These are phyloP conservation scores for Globisporangium rhizosaccharum DNA, from an alignment of 352 stramenopile genomes.

Conservation along the genomic window DNA sequence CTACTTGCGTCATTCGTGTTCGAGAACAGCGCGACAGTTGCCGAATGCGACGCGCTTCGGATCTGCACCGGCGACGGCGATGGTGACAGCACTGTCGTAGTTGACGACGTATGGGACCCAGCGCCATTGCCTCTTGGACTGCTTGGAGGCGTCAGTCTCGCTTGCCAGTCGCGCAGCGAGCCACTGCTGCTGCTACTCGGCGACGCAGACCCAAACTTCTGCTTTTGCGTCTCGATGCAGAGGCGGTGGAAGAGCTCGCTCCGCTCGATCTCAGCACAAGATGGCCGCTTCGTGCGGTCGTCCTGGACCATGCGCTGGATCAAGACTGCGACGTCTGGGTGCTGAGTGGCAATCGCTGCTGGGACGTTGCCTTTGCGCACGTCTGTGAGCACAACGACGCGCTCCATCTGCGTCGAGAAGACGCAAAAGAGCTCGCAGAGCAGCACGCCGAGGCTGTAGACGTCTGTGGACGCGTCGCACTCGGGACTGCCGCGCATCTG, in stretches of 20 bases:
- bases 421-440: slow-evolving; percentile 70
- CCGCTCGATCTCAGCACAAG: slow-evolving; percentile 46
- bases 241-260: slow-evolving; percentile 7
- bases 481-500: slow-evolving; percentile 39
- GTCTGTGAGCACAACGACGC: slow-evolving; percentile 46
- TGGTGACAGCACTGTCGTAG: neutral
- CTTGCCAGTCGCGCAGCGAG: neutral
- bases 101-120: neutral
- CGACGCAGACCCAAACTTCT: neutral
- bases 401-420: slow-evolving; percentile 81
- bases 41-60: neutral
- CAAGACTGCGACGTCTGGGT: slow-evolving; percentile 39
- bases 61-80: neutral
- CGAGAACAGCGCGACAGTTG: neutral
- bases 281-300: slow-evolving; percentile 32
- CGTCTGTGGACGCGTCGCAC: slow-evolving; percentile 47
- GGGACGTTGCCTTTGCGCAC: slow-evolving; percentile 40
- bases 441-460: slow-evolving; percentile 72
- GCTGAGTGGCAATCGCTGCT: slow-evolving; percentile 16
- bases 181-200: neutral
- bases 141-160: neutral
- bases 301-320: slow-evolving; percentile 46
- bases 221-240: slow-evolving; percentile 5
- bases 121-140: slow-evolving; percentile 1
- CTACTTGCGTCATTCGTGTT: neutral